Conservation (phyloP, 2,329 filamentous ascomycete genomes). For the Sordariomycetes sp. region DNA sequence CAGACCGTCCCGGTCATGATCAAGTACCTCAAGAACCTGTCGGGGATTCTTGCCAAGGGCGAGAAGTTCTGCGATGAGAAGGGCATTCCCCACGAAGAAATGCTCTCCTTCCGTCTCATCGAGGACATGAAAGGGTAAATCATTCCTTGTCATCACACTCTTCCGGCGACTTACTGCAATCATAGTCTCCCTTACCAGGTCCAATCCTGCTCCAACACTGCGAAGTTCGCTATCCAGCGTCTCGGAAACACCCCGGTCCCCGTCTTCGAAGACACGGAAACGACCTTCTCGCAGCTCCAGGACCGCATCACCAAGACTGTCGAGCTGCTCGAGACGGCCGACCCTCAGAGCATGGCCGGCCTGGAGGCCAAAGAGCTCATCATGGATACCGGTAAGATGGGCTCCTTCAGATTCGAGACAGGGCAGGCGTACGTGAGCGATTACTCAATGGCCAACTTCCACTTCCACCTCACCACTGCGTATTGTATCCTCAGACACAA, state of each 20-base stretch:
- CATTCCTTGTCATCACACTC: neutral
- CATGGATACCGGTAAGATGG: slow-evolving; percentile 13
- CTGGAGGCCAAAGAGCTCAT: slow-evolving; percentile 13
- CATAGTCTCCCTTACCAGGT: slow-evolving; percentile 11
- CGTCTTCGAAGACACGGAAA: slow-evolving; percentile 12
- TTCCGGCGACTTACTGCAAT: no score
- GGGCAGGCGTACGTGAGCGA: slow-evolving; percentile 30
- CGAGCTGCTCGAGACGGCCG: slow-evolving; percentile 17
- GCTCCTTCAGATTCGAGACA: slow-evolving; percentile 14
- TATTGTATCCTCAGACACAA: slow-evolving; percentile 47
- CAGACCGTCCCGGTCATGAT: slow-evolving; percentile 15
- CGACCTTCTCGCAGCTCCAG: slow-evolving; percentile 19
- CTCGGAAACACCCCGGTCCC: slow-evolving; percentile 6
- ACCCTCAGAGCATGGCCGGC: slow-evolving; percentile 11
- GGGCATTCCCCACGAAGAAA: slow-evolving; percentile 6
- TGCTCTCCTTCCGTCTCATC: slow-evolving; percentile 10
- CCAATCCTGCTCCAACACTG: slow-evolving; percentile 11
- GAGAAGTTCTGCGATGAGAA: slow-evolving; percentile 11
- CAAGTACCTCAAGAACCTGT: slow-evolving; percentile 16
- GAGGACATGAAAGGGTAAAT: slow-evolving; percentile 11
- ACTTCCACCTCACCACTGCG: slow-evolving; percentile 47
- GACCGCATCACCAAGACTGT: slow-evolving; percentile 15
- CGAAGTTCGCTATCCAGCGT: slow-evolving; percentile 10
- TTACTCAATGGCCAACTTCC: slow-evolving; percentile 47
- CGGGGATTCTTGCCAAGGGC: slow-evolving; percentile 12